Evolutionary conservation across 441 rosid genomes (phyloP).

Genomic region (Aleurites moluccanus): DNA sequence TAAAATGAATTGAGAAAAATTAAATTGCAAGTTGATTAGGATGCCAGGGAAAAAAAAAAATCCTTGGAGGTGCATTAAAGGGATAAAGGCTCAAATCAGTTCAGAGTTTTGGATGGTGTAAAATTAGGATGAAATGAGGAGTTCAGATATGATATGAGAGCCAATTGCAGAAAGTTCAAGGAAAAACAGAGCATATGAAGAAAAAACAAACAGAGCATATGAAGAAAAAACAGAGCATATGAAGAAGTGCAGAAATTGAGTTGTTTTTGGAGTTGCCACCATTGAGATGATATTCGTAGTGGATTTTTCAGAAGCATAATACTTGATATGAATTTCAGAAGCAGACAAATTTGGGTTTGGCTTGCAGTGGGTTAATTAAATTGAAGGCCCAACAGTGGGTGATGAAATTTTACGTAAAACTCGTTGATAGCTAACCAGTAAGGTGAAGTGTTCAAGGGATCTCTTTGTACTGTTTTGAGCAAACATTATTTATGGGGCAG

Average conservation of each 20-base stretch:
- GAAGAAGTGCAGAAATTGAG: too few relatives aligned
- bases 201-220: too few relatives aligned
- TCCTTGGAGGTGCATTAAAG: not conserved
- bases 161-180: too few relatives aligned
- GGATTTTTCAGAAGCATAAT: not conserved
- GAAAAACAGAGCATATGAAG: too few relatives aligned
- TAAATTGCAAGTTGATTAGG: not conserved
- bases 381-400: slow-evolving; percentile 7
- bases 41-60: not conserved
- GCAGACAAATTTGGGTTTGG: slow-evolving; percentile 98
- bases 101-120: not conserved
- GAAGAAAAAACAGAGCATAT: too few relatives aligned
- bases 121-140: not conserved
- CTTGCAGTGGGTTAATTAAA: slow-evolving; percentile 64
- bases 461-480: slow-evolving; percentile 17
- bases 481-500: slow-evolving; percentile 14
- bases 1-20: not conserved
- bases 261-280: too few relatives aligned
- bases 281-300: too few relatives aligned
- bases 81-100: not conserved
- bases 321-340: slow-evolving; percentile 37
- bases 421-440: slow-evolving; percentile 15
- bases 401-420: slow-evolving; percentile 1
- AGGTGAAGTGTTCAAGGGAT: slow-evolving; percentile 19
- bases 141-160: not conserved